Conservation (phyloP, 306 rosid species). For the Cucurbita pepo region DNA sequence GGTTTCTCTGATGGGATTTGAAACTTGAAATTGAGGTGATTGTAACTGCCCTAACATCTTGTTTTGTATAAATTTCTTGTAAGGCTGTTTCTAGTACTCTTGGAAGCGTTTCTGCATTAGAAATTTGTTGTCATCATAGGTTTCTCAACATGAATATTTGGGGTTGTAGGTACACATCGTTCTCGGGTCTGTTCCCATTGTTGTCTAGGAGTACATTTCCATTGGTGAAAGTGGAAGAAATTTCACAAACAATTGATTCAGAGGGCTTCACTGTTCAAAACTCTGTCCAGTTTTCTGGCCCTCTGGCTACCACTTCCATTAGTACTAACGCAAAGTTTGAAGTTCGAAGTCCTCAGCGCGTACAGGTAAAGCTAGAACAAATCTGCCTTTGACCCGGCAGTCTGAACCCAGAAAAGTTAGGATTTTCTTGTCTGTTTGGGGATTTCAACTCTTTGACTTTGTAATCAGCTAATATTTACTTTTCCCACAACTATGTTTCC, state of each 20-base stretch:
- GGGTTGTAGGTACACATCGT: constrained; percentile 59
- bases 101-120: neutral
- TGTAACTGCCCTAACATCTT: neutral
- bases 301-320: constrained; percentile 69
- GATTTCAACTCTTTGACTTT: neutral
- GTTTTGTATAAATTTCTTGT: neutral
- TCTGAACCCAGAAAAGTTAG: neutral
- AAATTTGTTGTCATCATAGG: neutral
- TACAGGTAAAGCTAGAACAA: constrained; percentile 36
- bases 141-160: neutral
- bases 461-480: neutral
- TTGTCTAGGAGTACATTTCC: constrained; percentile 53
- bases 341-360: constrained; percentile 74
- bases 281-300: constrained; percentile 66
- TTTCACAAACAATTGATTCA: constrained; percentile 79
- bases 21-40: neutral
- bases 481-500: neutral
- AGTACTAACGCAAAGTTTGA: constrained; percentile 74
- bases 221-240: constrained; percentile 67
- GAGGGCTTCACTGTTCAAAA: constrained; percentile 52
- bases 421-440: neutral
- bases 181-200: constrained; percentile 63
- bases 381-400: neutral
- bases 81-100: neutral
- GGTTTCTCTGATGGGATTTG: neutral